These are phyloP conservation scores for Rhizoclosmatium sp. DNA, from an alignment of 192 early-diverging fungal genomes.

Conservation along the genomic window DNA sequence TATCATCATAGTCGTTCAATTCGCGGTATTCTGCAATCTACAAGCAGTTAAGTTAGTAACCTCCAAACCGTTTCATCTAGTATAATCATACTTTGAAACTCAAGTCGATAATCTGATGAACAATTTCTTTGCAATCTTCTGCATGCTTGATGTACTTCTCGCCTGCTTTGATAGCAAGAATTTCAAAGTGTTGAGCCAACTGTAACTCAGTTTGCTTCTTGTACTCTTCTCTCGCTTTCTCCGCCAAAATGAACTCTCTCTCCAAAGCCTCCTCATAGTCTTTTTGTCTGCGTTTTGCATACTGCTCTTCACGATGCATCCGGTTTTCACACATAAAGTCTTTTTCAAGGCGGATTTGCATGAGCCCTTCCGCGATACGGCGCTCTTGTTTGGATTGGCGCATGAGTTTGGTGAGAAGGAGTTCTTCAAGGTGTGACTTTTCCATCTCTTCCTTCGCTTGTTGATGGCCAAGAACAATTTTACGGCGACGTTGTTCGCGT, in stretches of 20 bases:
- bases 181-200: constrained; percentile 58
- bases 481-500: constrained; percentile 59
- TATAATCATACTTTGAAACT: constrained; percentile 51
- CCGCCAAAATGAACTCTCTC: constrained; percentile 52
- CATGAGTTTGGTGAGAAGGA: constrained; percentile 54
- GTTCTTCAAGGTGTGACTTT: constrained; percentile 50
- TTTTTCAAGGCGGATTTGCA: constrained; percentile 65
- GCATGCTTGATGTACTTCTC: constrained; percentile 45
- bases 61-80: not conserved
- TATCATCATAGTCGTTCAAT: constrained; percentile 59
- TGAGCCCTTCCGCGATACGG: constrained; percentile 67
- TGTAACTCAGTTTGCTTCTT: constrained; percentile 48
- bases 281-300: constrained; percentile 58
- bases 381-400: constrained; percentile 69
- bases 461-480: constrained; percentile 59
- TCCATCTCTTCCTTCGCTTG: constrained; percentile 56
- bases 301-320: constrained; percentile 60
- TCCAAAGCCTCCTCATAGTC: constrained; percentile 65
- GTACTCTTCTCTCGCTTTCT: constrained; percentile 56
- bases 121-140: constrained; percentile 42
- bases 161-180: constrained; percentile 49
- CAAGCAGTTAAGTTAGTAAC: constrained; percentile 13
- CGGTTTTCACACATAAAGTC: constrained; percentile 64
- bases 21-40: constrained; percentile 61
- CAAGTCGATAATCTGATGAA: constrained; percentile 59